Percentiles rank a stretch among this genome's conserved stretches.
phyloP scores from a whole-genome alignment of 805 yeast genomes.

The Komagataella pseudopastoris region DNA sequence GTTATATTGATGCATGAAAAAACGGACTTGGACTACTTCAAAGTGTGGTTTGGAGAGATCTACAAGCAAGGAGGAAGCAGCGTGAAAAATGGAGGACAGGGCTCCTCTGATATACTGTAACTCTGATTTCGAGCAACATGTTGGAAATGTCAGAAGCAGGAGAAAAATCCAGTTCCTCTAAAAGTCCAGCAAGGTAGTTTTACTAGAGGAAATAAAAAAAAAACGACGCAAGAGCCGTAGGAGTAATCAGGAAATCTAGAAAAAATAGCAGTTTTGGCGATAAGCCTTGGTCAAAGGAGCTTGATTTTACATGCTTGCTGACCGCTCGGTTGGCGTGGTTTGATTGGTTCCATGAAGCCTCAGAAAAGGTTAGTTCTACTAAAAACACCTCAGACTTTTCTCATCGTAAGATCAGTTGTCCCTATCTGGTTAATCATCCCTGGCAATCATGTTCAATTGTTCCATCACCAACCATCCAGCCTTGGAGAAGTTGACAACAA shows the following conservation, averaged over 20 bases:
- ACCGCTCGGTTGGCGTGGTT: background rate
- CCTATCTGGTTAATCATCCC: slow-evolving; percentile 5
- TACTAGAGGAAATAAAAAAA: background rate
- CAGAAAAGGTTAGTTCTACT: background rate
- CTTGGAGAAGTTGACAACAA: background rate
- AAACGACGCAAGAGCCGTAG: background rate
- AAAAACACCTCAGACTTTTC: slow-evolving; percentile 1
- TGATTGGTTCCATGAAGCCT: background rate
- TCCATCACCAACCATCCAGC: background rate
- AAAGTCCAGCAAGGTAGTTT: background rate
- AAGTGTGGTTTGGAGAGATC: background rate
- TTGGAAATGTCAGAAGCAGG: background rate
- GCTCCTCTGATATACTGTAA: background rate
- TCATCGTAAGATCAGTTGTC: slow-evolving; percentile 7
- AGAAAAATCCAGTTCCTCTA: background rate
- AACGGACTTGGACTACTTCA: background rate
- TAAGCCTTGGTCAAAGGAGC: background rate
- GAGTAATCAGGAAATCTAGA: background rate
- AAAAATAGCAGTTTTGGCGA: background rate
- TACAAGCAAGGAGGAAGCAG: background rate
- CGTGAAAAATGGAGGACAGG: background rate
- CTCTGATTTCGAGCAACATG: background rate
- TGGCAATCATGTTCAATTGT: background rate
- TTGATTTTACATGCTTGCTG: background rate
- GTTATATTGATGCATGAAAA: slow-evolving; percentile 15